A percentile compares a stretch with the other conserved stretches of the same genome.
Conservation (phyloP, 345 rosid genomes). For the Euphorbia lathyris region DNA sequence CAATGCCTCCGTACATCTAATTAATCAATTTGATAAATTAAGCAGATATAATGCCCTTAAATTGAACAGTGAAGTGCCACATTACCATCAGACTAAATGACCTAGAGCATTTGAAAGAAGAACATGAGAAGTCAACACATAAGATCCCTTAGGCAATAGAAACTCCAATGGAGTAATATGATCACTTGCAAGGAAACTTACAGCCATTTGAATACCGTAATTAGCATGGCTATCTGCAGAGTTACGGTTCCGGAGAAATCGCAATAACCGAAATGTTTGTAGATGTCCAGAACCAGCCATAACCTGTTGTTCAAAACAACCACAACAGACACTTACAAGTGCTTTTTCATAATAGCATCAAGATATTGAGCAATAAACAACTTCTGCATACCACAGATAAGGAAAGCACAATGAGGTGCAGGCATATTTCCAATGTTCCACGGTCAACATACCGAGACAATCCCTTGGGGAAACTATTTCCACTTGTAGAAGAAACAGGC, state of each 20-base stretch:
- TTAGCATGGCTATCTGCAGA: conserved; percentile 81
- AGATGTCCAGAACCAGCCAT: conserved; percentile 99
- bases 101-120: conserved; percentile 4
- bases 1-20: background rate
- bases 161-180: background rate
- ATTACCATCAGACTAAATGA: background rate
- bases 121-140: background rate
- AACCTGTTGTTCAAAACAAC: conserved; percentile 48
- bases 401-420: conserved; percentile 82
- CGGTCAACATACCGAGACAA: conserved; percentile 78
- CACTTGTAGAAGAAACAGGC: conserved; percentile 55
- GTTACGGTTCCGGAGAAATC: conserved; percentile 73
- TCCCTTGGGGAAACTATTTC: conserved; percentile 64
- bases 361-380: conserved; percentile 3
- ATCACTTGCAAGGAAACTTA: conserved; percentile 34
- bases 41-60: background rate
- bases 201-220: conserved; percentile 92
- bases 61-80: background rate
- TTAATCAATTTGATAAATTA: conserved; percentile 6
- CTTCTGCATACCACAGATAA: conserved; percentile 65
- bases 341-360: conserved; percentile 5
- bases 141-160: background rate
- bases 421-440: conserved; percentile 90
- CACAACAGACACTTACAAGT: conserved; percentile 19
- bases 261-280: conserved; percentile 72